Conservation (phyloP, 2,329 filamentous ascomycete species). For the Monilinia polystroma region DNA sequence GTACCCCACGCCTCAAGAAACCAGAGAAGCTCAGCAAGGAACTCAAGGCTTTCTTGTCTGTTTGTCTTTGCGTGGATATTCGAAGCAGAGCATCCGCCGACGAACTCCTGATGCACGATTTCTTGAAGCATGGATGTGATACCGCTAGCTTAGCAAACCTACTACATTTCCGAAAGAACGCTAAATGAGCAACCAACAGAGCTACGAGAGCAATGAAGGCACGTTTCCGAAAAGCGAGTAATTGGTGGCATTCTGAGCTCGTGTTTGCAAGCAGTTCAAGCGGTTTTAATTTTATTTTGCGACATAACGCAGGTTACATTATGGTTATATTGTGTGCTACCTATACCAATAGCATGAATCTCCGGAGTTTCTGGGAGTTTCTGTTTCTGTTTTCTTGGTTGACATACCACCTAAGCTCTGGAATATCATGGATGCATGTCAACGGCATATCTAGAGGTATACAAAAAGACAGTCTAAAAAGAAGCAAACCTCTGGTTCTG, state of each 20-base stretch:
- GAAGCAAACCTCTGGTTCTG: constrained; percentile 12
- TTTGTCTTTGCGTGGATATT: constrained; percentile 95
- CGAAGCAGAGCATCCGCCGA: constrained; percentile 89
- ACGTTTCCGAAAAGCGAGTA: constrained; percentile 21
- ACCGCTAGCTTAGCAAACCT: constrained; percentile 80
- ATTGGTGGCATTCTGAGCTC: constrained; percentile 17
- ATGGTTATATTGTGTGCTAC: constrained; percentile 30
- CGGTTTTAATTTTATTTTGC: constrained; percentile 19
- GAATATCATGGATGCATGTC: constrained; percentile 11
- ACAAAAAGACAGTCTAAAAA: constrained; percentile 3
- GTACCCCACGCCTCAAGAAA: constrained; percentile 94
- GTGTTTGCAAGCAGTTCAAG: constrained; percentile 16
- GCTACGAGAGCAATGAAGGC: constrained; percentile 21
- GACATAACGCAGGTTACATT: constrained; percentile 27
- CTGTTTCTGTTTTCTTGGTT: constrained; percentile 10
- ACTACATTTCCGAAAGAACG: constrained; percentile 79
- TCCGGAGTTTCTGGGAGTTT: constrained; percentile 33
- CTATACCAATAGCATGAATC: constrained; percentile 29
- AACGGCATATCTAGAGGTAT: constrained; percentile 19
- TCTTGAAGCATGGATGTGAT: constrained; percentile 86
- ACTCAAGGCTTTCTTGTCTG: constrained; percentile 93
- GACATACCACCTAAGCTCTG: constrained; percentile 12
- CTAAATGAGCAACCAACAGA: constrained; percentile 49
- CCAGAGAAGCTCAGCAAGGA: constrained; percentile 97
- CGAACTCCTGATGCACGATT: constrained; percentile 88